Evolutionary conservation across 139 green algal genomes (phyloP).

Genomic region (Ettlia oleoabundans): DNA sequence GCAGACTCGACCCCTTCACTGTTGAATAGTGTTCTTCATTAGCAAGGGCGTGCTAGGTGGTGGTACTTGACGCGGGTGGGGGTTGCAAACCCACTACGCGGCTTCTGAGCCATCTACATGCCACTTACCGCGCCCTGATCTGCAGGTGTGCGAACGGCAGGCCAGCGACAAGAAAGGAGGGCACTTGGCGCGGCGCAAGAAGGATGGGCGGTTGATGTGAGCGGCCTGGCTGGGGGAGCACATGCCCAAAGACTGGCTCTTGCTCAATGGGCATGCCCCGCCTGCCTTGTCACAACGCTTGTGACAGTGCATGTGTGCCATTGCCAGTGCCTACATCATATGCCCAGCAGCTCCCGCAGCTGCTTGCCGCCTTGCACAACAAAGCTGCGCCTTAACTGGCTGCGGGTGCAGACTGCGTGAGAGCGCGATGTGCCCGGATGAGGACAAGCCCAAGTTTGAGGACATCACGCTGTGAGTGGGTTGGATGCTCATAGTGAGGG

Average conservation of each 20-base stretch:
- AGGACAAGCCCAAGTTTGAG: slow-evolving; percentile 89
- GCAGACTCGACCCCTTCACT: too few relatives aligned
- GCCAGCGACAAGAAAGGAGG: slow-evolving; percentile 93
- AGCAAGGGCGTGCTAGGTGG: too few relatives aligned
- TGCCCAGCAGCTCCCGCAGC: too few relatives aligned
- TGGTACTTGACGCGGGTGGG: too few relatives aligned
- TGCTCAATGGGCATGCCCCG: not conserved
- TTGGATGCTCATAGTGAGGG: not conserved
- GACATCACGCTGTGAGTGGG: slow-evolving; percentile 74
- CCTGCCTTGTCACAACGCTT: too few relatives aligned
- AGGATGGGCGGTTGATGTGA: slow-evolving; percentile 73
- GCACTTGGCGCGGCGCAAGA: slow-evolving; percentile 78
- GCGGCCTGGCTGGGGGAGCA: too few relatives aligned
- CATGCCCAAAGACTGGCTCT: not conserved
- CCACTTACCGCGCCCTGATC: not conserved
- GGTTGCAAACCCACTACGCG: not conserved
- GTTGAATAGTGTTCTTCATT: too few relatives aligned
- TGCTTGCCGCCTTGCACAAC: not conserved
- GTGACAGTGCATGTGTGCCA: too few relatives aligned
- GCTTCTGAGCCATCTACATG: not conserved
- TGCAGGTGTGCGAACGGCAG: slow-evolving; percentile 85
- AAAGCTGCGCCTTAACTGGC: too few relatives aligned
- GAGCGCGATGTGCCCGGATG: slow-evolving; percentile 85
- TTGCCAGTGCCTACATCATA: too few relatives aligned
- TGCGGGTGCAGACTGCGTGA: slow-evolving; percentile 79